Evolutionary conservation across 148 eudicot genomes (phyloP), one percentile per base, ranked within the genome.

Genomic region (Selenicereus undatus): DNA sequence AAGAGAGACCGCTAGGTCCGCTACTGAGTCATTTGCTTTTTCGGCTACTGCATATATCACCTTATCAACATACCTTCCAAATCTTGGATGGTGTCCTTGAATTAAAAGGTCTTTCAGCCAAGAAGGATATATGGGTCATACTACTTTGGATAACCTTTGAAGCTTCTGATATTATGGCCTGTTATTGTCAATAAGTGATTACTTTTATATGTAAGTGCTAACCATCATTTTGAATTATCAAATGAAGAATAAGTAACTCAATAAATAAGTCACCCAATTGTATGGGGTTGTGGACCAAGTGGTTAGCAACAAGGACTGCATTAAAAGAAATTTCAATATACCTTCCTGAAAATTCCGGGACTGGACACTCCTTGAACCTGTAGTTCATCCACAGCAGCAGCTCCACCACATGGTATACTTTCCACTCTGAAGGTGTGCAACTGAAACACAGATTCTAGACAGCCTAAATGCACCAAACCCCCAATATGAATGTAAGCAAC

Each of bases 371-470:
- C 98, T 85, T 91, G 92, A 76, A 94, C 84, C 76, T 86, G 98
- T 73, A 94, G 83, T 84, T 91, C 95, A 87, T 94, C 98, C 62
- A 94, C 93, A 62, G 88, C 92, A 12, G 97, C 92, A 45, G 97
- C 90, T 85, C 84, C 90, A 83, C 97, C 98, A 80, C 85, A 85
- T 72, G 95, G 88, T 83, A 94, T 88, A 83, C 95, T 89, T 87
- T 91, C 91, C 51, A 94, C 85, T 88, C 91, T 92, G 73, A 93
- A 85, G 43, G 95, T 94, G 82, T 91, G 91, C 58, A 94, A 80
- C 73, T 93, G 93, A 86, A 74, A 89, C 62, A 80, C 77, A 54
- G 97, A 89, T 83, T 94, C 95, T 73, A 94, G 89, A 71, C 93
- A 91, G 65, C 98, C 98, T 92, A 82, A 48, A 71, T 58, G 20